Conservation (phyloP, 768 basidiomycete genomes). For the Russula emetica region DNA sequence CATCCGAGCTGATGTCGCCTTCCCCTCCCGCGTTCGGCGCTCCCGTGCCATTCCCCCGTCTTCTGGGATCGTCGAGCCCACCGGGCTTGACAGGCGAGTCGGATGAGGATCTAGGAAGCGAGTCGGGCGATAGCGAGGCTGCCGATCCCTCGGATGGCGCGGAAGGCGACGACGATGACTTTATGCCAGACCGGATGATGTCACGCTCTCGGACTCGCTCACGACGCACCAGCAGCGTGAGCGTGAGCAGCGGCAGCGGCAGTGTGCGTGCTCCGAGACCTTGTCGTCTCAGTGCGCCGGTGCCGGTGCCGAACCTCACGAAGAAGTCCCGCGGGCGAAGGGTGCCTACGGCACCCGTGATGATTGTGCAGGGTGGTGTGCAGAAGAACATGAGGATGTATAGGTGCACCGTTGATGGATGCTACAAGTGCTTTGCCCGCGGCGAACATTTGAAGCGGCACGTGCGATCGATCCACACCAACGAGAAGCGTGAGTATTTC, state of each 20-base stretch:
- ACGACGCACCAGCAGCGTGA: constrained; percentile 24
- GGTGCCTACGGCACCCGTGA: constrained; percentile 52
- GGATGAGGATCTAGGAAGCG: constrained; percentile 23
- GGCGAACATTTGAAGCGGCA: constrained; percentile 90
- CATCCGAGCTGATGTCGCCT: constrained; percentile 23
- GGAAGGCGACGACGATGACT: constrained; percentile 25
- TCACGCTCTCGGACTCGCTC: constrained; percentile 16
- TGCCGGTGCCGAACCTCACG: constrained; percentile 71
- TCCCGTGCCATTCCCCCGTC: constrained; percentile 17
- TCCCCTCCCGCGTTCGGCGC: constrained; percentile 8
- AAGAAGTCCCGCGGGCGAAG: constrained; percentile 77
- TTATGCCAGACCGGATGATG: constrained; percentile 2
- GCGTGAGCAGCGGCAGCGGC: constrained; percentile 23
- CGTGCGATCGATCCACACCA: constrained; percentile 82
- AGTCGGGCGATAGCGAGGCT: constrained; percentile 26
- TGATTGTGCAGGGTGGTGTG: constrained; percentile 30
- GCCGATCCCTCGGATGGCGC: constrained; percentile 16
- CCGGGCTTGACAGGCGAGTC: constrained; percentile 24
- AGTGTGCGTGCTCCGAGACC: constrained; percentile 30
- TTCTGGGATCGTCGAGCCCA: constrained; percentile 24
- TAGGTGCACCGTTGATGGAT: constrained; percentile 73
- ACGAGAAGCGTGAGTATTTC: constrained; percentile 77
- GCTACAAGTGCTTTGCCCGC: constrained; percentile 83
- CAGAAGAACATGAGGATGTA: constrained; percentile 43
- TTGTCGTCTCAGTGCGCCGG: constrained; percentile 47